Base-by-base conservation (phyloP, 805 yeast species). In the Ogataea allantospora region DNA sequence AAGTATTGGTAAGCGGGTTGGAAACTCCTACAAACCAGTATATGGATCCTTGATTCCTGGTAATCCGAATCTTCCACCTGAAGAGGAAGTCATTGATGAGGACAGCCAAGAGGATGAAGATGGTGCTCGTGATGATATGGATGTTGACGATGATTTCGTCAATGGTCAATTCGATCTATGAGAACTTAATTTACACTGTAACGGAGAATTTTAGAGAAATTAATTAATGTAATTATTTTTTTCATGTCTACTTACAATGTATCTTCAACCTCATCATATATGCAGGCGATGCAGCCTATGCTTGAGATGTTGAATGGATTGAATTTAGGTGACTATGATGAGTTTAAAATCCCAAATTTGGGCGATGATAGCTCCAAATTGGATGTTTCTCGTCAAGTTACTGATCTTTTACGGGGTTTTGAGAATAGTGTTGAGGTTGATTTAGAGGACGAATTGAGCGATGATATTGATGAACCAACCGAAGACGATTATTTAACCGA, bases 81-180 rank as follows among this genome's bases (percentile, higher is more conserved):
- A 81, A 48, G 95, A 85, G 56, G 89, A 83, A 58, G 95, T 79
- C 2, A 84, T 83, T 41, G 89, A 81, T 51, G 93, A 83, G 43
- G 77, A 77, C 31, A 77, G 73, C 20, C 70, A 65, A 31, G 71
- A 69, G 17, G 62, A 55, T 21, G 65, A 63, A 27, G 58, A 50
- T 20, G 68, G 64, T 28, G 66, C 58, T 28, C 70, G 72, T 21
- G 65, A 69, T 30, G 83, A 78, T 44, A 73, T 66, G 47, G 63
- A 54, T 42, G 58, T 53, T 35, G 89, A 80, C 48, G 89, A 83
- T 55, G 89, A 83, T 53, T 86, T 85, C 65, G 93, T 87, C 35
- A 87, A 84, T 58, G 96, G 96, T 16, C 83, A 87, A 50, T 88
- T 88, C 57, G 96, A 88, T 61, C 71, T 88, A 50, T 87, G 40